phyloP scores from a whole-genome alignment of 2,329 filamentous ascomycete species.

The Beauveria asiatica region DNA sequence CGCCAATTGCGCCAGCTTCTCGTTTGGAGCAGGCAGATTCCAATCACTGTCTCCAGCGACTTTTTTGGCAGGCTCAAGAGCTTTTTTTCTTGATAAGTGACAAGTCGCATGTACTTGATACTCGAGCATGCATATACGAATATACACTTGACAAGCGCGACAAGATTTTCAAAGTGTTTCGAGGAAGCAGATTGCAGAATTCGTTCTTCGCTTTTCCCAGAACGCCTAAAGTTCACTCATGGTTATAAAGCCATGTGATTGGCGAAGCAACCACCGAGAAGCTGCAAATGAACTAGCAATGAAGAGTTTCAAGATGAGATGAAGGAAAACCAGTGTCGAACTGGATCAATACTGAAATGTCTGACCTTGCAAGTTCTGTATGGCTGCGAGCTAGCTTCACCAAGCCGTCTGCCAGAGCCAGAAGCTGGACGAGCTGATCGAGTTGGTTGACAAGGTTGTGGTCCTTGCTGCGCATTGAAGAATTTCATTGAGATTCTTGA shows the following conservation, averaged over 20 bases:
- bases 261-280: background rate
- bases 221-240: background rate
- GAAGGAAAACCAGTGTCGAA: no score
- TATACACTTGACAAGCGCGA: background rate
- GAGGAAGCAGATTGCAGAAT: background rate
- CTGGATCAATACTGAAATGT: background rate
- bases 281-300: background rate
- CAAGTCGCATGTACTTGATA: background rate
- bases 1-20: background rate
- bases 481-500: background rate
- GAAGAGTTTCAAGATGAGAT: no score
- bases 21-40: no score
- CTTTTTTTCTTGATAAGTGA: background rate
- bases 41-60: no score
- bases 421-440: background rate
- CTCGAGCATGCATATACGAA: background rate
- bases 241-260: background rate
- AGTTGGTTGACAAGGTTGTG: background rate
- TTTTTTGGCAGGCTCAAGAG: background rate
- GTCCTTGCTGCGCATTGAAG: background rate
- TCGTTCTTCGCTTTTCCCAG: background rate
- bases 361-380: constrained; percentile 1
- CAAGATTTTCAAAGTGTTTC: background rate
- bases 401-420: background rate
- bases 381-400: background rate